Conservation (phyloP, 2,329 filamentous ascomycete species). For the Ceratocystis destructans region DNA sequence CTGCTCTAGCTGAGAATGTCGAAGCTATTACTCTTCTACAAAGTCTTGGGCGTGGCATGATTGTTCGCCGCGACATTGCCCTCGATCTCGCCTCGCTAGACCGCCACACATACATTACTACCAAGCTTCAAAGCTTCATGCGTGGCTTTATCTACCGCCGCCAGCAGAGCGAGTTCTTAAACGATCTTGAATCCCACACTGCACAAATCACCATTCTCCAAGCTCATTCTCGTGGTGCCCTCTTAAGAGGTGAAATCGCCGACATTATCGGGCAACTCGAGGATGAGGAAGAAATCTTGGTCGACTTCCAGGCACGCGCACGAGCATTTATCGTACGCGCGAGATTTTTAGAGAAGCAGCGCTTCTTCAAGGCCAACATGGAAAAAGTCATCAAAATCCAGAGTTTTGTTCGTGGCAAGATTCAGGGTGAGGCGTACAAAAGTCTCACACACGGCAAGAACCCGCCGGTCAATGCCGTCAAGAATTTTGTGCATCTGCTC, state of each 20-base stretch:
- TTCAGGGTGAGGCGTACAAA: constrained; percentile 97
- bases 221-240: constrained; percentile 61
- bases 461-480: constrained; percentile 88
- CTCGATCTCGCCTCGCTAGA: constrained; percentile 42
- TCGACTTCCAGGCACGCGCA: constrained; percentile 59
- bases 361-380: constrained; percentile 92
- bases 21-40: constrained; percentile 40
- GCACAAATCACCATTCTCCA: constrained; percentile 58
- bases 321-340: constrained; percentile 61
- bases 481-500: constrained; percentile 93
- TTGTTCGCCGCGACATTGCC: constrained; percentile 38
- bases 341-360: constrained; percentile 70
- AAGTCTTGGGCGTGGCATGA: constrained; percentile 46
- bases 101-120: constrained; percentile 42
- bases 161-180: constrained; percentile 47
- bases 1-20: constrained; percentile 35
- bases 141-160: constrained; percentile 53
- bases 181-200: constrained; percentile 55
- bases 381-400: constrained; percentile 97
- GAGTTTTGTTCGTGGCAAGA: constrained; percentile 85
- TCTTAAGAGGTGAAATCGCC: constrained; percentile 61
- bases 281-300: constrained; percentile 63
- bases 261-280: constrained; percentile 64
- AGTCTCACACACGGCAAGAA: constrained; percentile 93
- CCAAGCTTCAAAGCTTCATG: constrained; percentile 50